phyloP scores from a whole-genome alignment of 2,329 filamentous ascomycete genomes.

The Trichoderma polysporum region DNA sequence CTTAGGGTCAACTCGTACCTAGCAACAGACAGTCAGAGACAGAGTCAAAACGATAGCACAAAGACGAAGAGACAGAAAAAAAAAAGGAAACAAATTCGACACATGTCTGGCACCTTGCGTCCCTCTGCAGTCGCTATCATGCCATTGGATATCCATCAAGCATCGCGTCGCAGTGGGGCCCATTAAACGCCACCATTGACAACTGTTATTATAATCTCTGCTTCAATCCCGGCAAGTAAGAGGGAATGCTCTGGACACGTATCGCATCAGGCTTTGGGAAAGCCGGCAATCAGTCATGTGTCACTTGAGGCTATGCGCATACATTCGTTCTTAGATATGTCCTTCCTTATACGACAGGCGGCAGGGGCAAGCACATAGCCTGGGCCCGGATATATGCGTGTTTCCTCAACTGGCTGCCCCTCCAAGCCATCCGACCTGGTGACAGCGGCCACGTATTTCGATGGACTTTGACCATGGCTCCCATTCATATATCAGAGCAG shows the following conservation, averaged over 20 bases:
- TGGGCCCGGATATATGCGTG: slow-evolving; percentile 5
- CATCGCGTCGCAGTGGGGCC: slow-evolving; percentile 14
- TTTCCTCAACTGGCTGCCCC: not conserved
- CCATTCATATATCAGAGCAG: not conserved
- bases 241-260: slow-evolving; percentile 10
- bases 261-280: not conserved
- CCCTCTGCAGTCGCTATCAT: slow-evolving; percentile 35
- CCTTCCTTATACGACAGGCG: not conserved
- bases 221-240: slow-evolving; percentile 10
- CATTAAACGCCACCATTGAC: slow-evolving; percentile 9
- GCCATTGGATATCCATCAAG: slow-evolving; percentile 22
- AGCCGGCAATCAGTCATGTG: not conserved
- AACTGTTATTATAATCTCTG: slow-evolving; percentile 13
- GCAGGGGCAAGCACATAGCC: not conserved
- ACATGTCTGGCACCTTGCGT: slow-evolving; percentile 25
- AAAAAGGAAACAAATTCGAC: slow-evolving; percentile 41
- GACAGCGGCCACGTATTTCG: not conserved
- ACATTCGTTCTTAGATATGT: not conserved
- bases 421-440: not conserved
- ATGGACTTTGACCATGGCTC: slow-evolving; percentile 1
- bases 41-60: slow-evolving; percentile 71
- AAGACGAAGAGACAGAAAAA: slow-evolving; percentile 35
- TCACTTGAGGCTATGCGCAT: slow-evolving; percentile 1
- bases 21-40: slow-evolving; percentile 48
- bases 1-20: slow-evolving; percentile 66